phyloP scores from a whole-genome alignment of 495 filamentous ascomycete species.

The Beverwykella pulmonaria region DNA sequence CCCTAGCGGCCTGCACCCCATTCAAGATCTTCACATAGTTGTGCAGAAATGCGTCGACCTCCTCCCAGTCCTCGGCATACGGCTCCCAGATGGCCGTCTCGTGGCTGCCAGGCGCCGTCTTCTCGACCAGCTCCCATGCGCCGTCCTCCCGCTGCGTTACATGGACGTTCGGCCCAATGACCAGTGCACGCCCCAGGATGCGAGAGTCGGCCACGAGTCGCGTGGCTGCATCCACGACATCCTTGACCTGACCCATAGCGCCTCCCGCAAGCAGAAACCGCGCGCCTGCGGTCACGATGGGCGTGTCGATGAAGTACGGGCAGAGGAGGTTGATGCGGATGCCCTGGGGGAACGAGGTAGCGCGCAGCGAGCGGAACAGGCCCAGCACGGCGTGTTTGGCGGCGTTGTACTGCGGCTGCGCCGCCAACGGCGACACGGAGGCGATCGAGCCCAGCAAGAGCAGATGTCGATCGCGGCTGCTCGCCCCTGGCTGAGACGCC shows the following conservation, averaged over 20 bases:
- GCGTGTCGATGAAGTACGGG: conserved; percentile 71
- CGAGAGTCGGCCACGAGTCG: conserved; percentile 51
- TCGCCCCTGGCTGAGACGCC: conserved; percentile 32
- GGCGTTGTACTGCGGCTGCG: conserved; percentile 57
- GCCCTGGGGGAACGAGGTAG: conserved; percentile 50
- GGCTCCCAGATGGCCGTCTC: conserved; percentile 58
- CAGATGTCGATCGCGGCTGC: conserved; percentile 53
- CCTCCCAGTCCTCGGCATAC: conserved; percentile 61
- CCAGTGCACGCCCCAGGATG: conserved; percentile 56
- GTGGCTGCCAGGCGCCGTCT: conserved; percentile 37
- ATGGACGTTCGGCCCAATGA: conserved; percentile 58
- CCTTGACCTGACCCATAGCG: conserved; percentile 54
- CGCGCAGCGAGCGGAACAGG: conserved; percentile 60
- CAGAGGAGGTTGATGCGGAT: conserved; percentile 63
- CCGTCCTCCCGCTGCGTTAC: conserved; percentile 44
- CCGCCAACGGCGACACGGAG: conserved; percentile 51
- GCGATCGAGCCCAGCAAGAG: conserved; percentile 60
- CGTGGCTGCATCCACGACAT: conserved; percentile 59
- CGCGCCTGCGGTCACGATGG: conserved; percentile 48
- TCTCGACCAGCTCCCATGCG: conserved; percentile 46
- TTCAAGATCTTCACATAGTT: conserved; percentile 55
- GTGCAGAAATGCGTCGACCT: conserved; percentile 55
- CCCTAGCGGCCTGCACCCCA: conserved; percentile 48
- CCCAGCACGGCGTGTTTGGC: conserved; percentile 69
- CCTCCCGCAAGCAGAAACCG: conserved; percentile 58